Conservation (phyloP, 2,329 filamentous ascomycete species). For the Sporothrix humicola region DNA sequence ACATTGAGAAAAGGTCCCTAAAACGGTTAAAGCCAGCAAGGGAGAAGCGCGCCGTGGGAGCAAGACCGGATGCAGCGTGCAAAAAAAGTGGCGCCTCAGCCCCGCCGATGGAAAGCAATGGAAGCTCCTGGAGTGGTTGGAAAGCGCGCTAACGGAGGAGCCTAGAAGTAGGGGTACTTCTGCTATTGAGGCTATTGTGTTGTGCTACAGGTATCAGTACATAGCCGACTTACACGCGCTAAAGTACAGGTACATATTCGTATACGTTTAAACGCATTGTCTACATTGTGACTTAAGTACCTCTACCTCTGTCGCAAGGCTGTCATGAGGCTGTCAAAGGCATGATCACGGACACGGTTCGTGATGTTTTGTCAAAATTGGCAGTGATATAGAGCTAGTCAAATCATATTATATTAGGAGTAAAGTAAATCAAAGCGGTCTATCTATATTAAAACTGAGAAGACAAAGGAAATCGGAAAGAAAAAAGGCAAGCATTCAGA, state of each 20-base stretch:
- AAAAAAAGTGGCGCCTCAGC: conserved; percentile 36
- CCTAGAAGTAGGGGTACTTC: conserved; percentile 17
- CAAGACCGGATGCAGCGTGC: conserved; percentile 8
- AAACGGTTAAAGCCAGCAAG: background rate
- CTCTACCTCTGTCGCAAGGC: conserved; percentile 14
- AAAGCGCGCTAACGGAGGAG: conserved; percentile 24
- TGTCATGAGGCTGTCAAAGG: conserved; percentile 1
- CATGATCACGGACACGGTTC: conserved; percentile 15
- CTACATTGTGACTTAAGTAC: background rate
- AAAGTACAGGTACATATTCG: conserved; percentile 17
- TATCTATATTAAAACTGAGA: background rate
- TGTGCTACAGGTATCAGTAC: background rate
- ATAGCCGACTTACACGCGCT: conserved; percentile 4
- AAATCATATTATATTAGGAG: background rate
- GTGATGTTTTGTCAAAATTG: background rate
- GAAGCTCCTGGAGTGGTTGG: conserved; percentile 39
- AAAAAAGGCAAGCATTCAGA: background rate
- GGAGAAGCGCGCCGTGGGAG: conserved; percentile 23
- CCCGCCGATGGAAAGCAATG: conserved; percentile 41
- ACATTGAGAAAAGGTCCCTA: background rate
- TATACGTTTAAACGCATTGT: background rate
- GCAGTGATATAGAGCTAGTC: background rate
- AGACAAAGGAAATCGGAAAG: background rate
- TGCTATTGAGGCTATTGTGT: no score
- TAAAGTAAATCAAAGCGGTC: background rate